A percentile compares a stretch with the other conserved stretches of the same genome.
Evolutionary conservation across 2,329 filamentous ascomycete species (phyloP).

Genomic region (Neophaeococcomyces aloes): DNA sequence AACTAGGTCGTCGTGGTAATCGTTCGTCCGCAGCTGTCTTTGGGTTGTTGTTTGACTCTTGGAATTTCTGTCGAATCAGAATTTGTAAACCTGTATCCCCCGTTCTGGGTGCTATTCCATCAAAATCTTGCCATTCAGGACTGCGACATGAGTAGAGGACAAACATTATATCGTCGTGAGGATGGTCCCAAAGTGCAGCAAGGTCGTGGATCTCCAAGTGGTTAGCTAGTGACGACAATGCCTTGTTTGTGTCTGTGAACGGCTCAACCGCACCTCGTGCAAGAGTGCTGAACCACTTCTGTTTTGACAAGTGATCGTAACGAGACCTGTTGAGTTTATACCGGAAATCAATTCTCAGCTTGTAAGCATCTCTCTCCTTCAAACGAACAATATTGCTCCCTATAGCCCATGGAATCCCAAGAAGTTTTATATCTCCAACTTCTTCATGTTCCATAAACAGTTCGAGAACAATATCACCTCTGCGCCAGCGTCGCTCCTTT

Average conservation of each 20-base stretch:
- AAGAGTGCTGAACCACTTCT: slow-evolving; percentile 7
- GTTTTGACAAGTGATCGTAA: slow-evolving; percentile 3
- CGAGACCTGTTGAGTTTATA: background rate
- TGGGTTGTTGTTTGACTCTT: background rate
- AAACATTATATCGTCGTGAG: slow-evolving; percentile 11
- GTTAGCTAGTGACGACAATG: slow-evolving; percentile 9
- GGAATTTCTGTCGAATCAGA: slow-evolving; percentile 9
- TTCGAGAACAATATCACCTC: slow-evolving; percentile 13
- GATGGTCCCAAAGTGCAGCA: slow-evolving; percentile 17
- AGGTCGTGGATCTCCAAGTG: slow-evolving; percentile 12
- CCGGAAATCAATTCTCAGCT: slow-evolving; percentile 13
- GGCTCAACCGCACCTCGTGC: slow-evolving; percentile 11
- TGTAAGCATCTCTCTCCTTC: slow-evolving; percentile 2
- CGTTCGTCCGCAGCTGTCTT: no score
- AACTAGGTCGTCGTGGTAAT: no score
- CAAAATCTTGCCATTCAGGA: slow-evolving; percentile 9
- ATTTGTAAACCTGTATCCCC: slow-evolving; percentile 11
- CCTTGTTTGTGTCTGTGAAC: slow-evolving; percentile 11
- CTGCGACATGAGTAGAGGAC: slow-evolving; percentile 15
- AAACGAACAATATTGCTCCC: slow-evolving; percentile 6
- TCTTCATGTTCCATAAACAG: slow-evolving; percentile 8
- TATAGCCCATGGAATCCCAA: slow-evolving; percentile 11
- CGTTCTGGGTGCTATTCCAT: background rate
- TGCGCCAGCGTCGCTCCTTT: background rate
- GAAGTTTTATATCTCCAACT: slow-evolving; percentile 16